phyloP scores from a whole-genome alignment of 768 basidiomycete species.

The Mycena amicta region DNA sequence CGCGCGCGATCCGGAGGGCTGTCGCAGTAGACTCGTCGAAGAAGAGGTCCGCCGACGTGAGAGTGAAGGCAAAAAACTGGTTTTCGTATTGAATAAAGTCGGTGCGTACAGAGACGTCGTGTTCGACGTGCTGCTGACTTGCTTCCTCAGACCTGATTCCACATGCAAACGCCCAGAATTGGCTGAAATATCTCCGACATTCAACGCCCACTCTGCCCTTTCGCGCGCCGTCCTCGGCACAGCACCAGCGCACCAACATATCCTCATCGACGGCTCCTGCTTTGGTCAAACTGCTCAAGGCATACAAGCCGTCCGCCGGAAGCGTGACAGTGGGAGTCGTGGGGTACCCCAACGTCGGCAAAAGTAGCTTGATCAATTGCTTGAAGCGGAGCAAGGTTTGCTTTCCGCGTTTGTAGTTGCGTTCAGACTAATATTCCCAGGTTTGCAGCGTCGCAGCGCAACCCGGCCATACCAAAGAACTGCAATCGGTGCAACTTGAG shows the following conservation, averaged over 20 bases:
- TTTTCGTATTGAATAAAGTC: slow-evolving; percentile 96
- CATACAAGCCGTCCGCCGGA: slow-evolving; percentile 71
- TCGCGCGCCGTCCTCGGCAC: slow-evolving; percentile 74
- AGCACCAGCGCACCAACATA: slow-evolving; percentile 79
- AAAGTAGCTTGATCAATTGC: slow-evolving; percentile 92
- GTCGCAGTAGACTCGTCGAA: slow-evolving; percentile 88
- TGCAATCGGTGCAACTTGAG: slow-evolving; percentile 91
- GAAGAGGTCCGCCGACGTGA: slow-evolving; percentile 89
- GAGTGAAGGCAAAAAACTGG: slow-evolving; percentile 85
- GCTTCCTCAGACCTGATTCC: slow-evolving; percentile 78
- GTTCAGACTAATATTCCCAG: too few species aligned
- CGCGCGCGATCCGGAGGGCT: slow-evolving; percentile 94
- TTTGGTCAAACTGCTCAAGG: slow-evolving; percentile 81
- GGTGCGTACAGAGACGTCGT: slow-evolving; percentile 51
- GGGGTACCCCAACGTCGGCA: slow-evolving; percentile 97
- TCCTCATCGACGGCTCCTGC: slow-evolving; percentile 76
- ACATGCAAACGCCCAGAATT: slow-evolving; percentile 81
- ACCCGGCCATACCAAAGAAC: slow-evolving; percentile 89
- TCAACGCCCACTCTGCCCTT: slow-evolving; percentile 93
- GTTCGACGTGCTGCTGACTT: neutral
- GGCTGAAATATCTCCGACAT: slow-evolving; percentile 91
- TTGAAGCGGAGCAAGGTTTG: slow-evolving; percentile 79
- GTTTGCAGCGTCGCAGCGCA: slow-evolving; percentile 95
- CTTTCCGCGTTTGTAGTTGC: too few species aligned
- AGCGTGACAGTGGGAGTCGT: slow-evolving; percentile 89